Base-by-base conservation (phyloP, 2,329 filamentous ascomycete genomes). In the Gaeumannomyces tritici region DNA sequence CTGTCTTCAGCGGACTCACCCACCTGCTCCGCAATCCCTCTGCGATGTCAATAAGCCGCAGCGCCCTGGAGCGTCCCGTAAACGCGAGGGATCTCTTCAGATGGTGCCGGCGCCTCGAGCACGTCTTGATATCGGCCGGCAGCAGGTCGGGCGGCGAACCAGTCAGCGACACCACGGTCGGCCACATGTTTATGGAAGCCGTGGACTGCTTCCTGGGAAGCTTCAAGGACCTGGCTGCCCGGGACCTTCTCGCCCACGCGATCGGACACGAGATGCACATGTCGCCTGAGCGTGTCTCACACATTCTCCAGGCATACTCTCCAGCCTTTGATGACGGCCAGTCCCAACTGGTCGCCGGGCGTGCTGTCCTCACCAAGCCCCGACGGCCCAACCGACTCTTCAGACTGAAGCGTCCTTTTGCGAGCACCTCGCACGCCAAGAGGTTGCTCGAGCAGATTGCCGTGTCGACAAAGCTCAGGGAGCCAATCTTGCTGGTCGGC, bases 401-500 rank as follows among this genome's bases (percentile, higher is more conserved):
- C 63, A 81, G 84, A 71, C 80, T 80, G 47, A 82, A 82, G 68
- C 80, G 83, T 62, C 87, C 89, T 0, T 99, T 98, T 75, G 95
- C 95, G 5, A 92, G 89, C 47, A 98, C 95, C 26, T 87, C 85
- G 27, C 90, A 96, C 66, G 93, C 93, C 0, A 85, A 91, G 66
- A 85, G 89, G 65, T 80, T 96, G 15, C 83, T 99, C 60, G 96
- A 99, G 72, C 91, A 96, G 72, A 89, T 98, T 62, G 87, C 90
- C 1, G 87, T 91, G 51, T 89, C 92, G 1, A 85, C 97, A 7
- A 87, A 89, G 65, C 84, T 92, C 69, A 84, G 85, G n/a, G 95
- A 99, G 70, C 92, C 96, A 4, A 84, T 96, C 1, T 78, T 99
- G 24, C 84, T 99, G 31, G 95, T 99, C n/a, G 95, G 95, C 71